Evolutionary conservation across 257 asterid genomes (phyloP).

Genomic region (Gentiana dahurica): DNA sequence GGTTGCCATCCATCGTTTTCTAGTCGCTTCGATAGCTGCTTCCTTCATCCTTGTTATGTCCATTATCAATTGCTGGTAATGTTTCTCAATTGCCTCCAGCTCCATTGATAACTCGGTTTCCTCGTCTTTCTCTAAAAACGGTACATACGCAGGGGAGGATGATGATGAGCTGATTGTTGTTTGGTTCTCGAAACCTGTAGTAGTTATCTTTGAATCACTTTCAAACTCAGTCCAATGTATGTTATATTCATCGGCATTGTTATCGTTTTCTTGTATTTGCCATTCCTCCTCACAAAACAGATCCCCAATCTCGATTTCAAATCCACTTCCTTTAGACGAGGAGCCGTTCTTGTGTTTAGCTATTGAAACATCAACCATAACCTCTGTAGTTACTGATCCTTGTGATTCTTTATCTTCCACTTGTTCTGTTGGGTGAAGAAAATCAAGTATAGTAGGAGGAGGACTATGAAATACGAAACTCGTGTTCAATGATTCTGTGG

Average conservation of each 20-base stretch:
- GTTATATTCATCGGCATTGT: conserved; percentile 15
- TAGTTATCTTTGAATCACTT: conserved; percentile 14
- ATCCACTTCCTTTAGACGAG: conserved; percentile 13
- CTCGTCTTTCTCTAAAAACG: conserved; percentile 16
- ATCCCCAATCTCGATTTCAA: conserved; percentile 33
- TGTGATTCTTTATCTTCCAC: conserved; percentile 24
- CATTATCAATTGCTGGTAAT: conserved; percentile 23
- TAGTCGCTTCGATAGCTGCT: conserved; percentile 30
- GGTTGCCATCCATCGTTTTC: conserved; percentile 33
- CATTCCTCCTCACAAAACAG: conserved; percentile 18
- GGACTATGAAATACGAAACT: conserved; percentile 9
- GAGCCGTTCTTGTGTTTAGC: conserved; percentile 14
- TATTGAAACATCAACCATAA: conserved; percentile 20
- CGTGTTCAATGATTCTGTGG: too few species aligned
- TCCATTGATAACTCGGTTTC: conserved; percentile 21
- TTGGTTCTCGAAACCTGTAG: conserved; percentile 14
- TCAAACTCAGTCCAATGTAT: conserved; percentile 14
- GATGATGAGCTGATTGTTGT: conserved; percentile 25
- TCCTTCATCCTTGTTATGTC: conserved; percentile 25
- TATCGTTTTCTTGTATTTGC: conserved; percentile 20
- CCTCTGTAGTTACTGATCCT: conserved; percentile 30
- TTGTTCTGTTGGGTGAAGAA: conserved; percentile 16
- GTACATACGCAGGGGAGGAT: neutral
- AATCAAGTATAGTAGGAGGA: neutral
- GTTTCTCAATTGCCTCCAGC: conserved; percentile 23